Evolutionary conservation across 2,329 filamentous ascomycete genomes (phyloP).

Genomic region (Drechslerella coelobrocha): DNA sequence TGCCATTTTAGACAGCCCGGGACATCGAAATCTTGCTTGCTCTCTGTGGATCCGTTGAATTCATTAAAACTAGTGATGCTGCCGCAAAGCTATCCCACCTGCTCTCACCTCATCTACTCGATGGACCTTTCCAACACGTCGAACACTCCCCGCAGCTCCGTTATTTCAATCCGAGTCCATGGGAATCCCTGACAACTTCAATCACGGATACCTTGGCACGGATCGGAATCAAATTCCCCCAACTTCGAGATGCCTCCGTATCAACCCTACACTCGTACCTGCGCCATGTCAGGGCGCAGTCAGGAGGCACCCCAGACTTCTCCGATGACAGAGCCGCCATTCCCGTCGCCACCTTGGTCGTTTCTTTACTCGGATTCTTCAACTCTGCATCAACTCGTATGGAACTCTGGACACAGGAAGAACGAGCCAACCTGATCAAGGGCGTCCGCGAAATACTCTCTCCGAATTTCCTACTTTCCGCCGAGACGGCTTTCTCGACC

Average conservation of each 20-base stretch:
- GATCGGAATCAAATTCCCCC: slow-evolving; percentile 74
- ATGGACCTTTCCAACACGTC: slow-evolving; percentile 80
- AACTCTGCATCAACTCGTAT: slow-evolving; percentile 79
- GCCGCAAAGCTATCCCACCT: slow-evolving; percentile 81
- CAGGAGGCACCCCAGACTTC: slow-evolving; percentile 54
- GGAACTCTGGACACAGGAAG: slow-evolving; percentile 78
- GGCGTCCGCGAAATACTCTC: slow-evolving; percentile 76
- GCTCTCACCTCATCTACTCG: slow-evolving; percentile 81
- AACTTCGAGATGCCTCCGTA: slow-evolving; percentile 71
- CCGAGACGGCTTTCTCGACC: slow-evolving; percentile 89
- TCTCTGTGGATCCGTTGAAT: slow-evolving; percentile 85
- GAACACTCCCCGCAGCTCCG: slow-evolving; percentile 81
- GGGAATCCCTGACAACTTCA: slow-evolving; percentile 80
- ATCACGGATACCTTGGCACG: slow-evolving; percentile 82
- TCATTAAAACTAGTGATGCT: slow-evolving; percentile 72
- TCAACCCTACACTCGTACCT: slow-evolving; percentile 75
- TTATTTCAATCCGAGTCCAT: slow-evolving; percentile 83
- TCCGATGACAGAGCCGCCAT: slow-evolving; percentile 66
- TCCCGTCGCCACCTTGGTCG: slow-evolving; percentile 74
- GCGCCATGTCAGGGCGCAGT: slow-evolving; percentile 59
- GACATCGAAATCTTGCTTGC: slow-evolving; percentile 93
- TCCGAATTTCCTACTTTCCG: slow-evolving; percentile 80
- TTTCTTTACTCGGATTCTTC: slow-evolving; percentile 89
- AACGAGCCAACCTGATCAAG: slow-evolving; percentile 74
- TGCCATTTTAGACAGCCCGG: slow-evolving; percentile 70